phyloP scores from a whole-genome alignment of 176 grass and related monocot genomes.

The Oryza meyeriana region DNA sequence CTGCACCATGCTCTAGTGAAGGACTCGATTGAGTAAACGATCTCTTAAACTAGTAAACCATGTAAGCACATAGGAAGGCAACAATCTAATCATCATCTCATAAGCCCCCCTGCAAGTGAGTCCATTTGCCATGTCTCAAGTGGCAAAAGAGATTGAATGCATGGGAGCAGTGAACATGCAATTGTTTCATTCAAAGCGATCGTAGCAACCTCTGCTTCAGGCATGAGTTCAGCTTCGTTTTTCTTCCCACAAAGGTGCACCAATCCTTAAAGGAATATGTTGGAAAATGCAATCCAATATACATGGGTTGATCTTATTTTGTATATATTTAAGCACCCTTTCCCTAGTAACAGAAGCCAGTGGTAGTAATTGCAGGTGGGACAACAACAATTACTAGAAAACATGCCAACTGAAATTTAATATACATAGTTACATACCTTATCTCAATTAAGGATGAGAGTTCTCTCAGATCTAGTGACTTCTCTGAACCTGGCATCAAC shows the following conservation, averaged over 20 bases:
- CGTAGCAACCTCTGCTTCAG: constrained; percentile 72
- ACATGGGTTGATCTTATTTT: constrained; percentile 64
- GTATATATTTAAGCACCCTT: constrained; percentile 72
- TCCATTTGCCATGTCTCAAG: constrained; percentile 62
- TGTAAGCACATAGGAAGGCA: constrained; percentile 59
- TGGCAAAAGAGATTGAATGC: constrained; percentile 76
- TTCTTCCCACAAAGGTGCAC: constrained; percentile 52
- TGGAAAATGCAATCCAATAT: constrained; percentile 91
- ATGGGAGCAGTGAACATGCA: constrained; percentile 59
- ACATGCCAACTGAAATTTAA: constrained; percentile 22
- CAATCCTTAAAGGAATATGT: constrained; percentile 71
- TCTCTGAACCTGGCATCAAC: constrained; percentile 52
- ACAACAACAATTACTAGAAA: constrained; percentile 60
- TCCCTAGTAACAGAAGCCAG: constrained; percentile 54
- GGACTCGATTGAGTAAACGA: constrained; percentile 35
- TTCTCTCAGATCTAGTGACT: constrained; percentile 60
- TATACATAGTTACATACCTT: constrained; percentile 56
- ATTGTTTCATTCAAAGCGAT: constrained; percentile 64
- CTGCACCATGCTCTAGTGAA: constrained; percentile 96
- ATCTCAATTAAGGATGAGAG: constrained; percentile 68
- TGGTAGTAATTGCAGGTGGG: constrained; percentile 57
- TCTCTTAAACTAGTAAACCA: too few relatives aligned
- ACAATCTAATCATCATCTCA: constrained; percentile 86
- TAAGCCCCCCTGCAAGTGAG: constrained; percentile 82
- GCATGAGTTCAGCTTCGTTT: constrained; percentile 66